phyloP scores from a whole-genome alignment of 2,329 filamentous ascomycete genomes.

The Simplicillium aogashimaense region DNA sequence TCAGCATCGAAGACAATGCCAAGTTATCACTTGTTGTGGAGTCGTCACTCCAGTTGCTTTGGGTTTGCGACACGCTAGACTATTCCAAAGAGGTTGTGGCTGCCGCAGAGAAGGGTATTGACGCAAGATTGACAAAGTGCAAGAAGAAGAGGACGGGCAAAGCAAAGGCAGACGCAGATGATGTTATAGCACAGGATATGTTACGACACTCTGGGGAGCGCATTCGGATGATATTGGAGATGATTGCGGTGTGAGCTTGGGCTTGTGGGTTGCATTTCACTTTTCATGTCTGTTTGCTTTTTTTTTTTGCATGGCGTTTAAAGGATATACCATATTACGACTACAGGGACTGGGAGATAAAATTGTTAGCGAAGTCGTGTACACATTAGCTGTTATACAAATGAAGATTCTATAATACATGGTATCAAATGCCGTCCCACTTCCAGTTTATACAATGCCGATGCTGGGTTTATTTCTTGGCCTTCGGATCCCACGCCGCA shows the following conservation, averaged over 20 bases:
- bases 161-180: slow-evolving; percentile 21
- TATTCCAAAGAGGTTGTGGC: slow-evolving; percentile 25
- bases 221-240: slow-evolving; percentile 27
- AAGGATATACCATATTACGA: too few species aligned
- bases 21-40: slow-evolving; percentile 64
- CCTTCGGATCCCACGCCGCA: slow-evolving; percentile 46
- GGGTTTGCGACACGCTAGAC: slow-evolving; percentile 20
- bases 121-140: slow-evolving; percentile 36
- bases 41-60: slow-evolving; percentile 46
- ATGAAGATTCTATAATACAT: slow-evolving; percentile 1
- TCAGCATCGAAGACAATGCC: slow-evolving; percentile 56
- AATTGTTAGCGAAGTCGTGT: background rate
- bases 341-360: background rate
- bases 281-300: background rate
- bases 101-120: slow-evolving; percentile 35
- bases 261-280: background rate
- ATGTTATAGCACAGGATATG: slow-evolving; percentile 30
- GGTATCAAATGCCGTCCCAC: too few species aligned
- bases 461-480: slow-evolving; percentile 15
- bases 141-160: slow-evolving; percentile 28
- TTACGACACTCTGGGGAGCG: slow-evolving; percentile 34
- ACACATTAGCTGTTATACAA: background rate
- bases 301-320: too few species aligned
- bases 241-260: slow-evolving; percentile 4
- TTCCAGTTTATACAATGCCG: background rate